phyloP scores from a whole-genome alignment of 352 stramenopile genomes.

The Globisporangium iwayamae region DNA sequence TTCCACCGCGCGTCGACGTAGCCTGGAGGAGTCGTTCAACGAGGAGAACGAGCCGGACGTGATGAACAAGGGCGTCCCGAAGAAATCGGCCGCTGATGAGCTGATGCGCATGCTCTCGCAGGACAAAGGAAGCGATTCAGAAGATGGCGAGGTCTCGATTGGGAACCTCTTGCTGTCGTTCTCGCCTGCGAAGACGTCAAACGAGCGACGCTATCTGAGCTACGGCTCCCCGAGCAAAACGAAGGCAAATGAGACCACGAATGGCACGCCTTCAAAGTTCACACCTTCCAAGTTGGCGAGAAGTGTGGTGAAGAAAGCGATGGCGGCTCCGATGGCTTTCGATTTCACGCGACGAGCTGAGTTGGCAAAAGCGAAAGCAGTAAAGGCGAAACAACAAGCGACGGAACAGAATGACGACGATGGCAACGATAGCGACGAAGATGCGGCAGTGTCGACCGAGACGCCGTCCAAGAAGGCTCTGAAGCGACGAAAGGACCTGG shows the following conservation, averaged over 20 bases:
- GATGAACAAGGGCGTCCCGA: slow-evolving; percentile 3
- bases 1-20: not conserved
- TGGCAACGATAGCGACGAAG: not conserved
- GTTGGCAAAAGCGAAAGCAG: slow-evolving; percentile 27
- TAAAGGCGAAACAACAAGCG: slow-evolving; percentile 21
- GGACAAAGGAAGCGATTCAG: slow-evolving; percentile 56
- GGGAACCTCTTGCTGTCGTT: slow-evolving; percentile 53
- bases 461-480: slow-evolving; percentile 18
- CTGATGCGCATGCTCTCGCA: slow-evolving; percentile 54
- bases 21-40: slow-evolving; percentile 16
- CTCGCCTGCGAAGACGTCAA: slow-evolving; percentile 15
- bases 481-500: slow-evolving; percentile 22
- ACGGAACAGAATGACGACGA: slow-evolving; percentile 15
- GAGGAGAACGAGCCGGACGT: slow-evolving; percentile 8
- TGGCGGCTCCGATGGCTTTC: slow-evolving; percentile 32
- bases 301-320: slow-evolving; percentile 24
- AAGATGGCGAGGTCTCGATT: slow-evolving; percentile 43
- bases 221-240: not conserved
- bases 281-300: slow-evolving; percentile 24
- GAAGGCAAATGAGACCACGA: slow-evolving; percentile 5
- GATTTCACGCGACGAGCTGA: slow-evolving; percentile 48
- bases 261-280: slow-evolving; percentile 13
- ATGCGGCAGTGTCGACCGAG: slow-evolving; percentile 6
- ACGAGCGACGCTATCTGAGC: slow-evolving; percentile 3
- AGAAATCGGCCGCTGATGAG: slow-evolving; percentile 36